These are phyloP conservation scores for Pulveroboletus sp. DNA, from an alignment of 768 basidiomycete species.

Conservation along the genomic window DNA sequence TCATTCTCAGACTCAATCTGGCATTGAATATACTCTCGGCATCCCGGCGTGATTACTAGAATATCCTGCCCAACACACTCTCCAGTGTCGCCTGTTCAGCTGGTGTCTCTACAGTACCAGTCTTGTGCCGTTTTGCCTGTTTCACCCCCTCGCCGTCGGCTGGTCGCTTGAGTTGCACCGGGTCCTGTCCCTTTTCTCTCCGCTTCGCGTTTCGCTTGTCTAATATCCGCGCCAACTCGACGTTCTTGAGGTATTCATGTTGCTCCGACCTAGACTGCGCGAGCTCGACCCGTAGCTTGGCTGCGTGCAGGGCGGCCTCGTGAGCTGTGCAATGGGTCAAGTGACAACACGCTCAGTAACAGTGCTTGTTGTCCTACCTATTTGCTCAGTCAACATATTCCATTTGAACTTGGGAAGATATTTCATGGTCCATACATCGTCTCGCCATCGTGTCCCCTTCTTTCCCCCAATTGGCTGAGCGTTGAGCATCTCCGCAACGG, in stretches of 20 bases:
- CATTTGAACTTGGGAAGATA: constrained; percentile 98
- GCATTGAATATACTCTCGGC: constrained; percentile 9
- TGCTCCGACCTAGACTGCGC: constrained; percentile 87
- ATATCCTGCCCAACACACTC: constrained; percentile 50
- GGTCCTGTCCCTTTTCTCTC: constrained; percentile 53
- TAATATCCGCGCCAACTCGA: constrained; percentile 85
- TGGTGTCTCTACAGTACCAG: neutral
- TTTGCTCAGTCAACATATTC: constrained; percentile 98
- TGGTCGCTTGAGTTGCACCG: constrained; percentile 28
- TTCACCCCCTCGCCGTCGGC: constrained; percentile 6
- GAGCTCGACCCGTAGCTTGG: constrained; percentile 89
- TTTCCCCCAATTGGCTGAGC: constrained; percentile 94
- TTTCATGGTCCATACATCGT: constrained; percentile 99
- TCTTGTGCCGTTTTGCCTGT: constrained; percentile 16
- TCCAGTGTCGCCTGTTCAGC: constrained; percentile 32
- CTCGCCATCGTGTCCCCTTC: constrained; percentile 86
- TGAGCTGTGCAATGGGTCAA: constrained; percentile 57
- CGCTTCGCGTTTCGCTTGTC: constrained; percentile 76
- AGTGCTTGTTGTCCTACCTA: constrained; percentile 63
- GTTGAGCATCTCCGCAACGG: constrained; percentile 93
- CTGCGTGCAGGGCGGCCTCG: constrained; percentile 84
- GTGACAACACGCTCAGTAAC: constrained; percentile 1
- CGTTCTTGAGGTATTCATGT: constrained; percentile 88
- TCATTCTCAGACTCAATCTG: constrained; percentile 26
- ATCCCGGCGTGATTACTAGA: constrained; percentile 33